Evolutionary conservation across 2,329 filamentous ascomycete genomes (phyloP), one percentile per base, ranked within the genome.

Genomic region (Aspergillus sp.): DNA sequence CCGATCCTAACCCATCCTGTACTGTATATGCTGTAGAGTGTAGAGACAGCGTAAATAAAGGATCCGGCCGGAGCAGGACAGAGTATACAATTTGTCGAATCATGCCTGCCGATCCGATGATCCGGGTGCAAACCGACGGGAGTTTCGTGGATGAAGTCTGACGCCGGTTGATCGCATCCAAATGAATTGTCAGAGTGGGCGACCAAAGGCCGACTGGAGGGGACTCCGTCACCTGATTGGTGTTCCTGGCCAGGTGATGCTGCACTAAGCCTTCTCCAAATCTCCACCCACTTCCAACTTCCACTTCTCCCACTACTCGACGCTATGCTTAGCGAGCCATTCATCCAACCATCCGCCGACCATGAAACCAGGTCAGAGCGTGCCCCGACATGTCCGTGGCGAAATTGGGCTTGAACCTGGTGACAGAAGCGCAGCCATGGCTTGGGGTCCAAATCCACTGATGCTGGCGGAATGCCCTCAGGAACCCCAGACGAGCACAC

Each of bases 211-310:
- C 13, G 24, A 32, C 9, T 38, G 12, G 17, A 20, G n/a, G 48
- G 34, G 34, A 8, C 20, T 15, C n/a, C 8, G 36, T 34, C 44
- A 43, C 48, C 13, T 59, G 54, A 62, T 64, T 64, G 62, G 62
- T 61, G 62, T 64, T 53, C 62, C 62, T 64, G 62, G 24, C 13
- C 26, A 32, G 17, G 17, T 9, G 30, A 54, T 50, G 32, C 57
- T 50, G 32, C 57, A 45, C 59, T 62, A 58, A n/a, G 17, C 48
- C 38, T 20, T 15, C 22, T 43, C 17, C 22, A n/a, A 15, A 26
- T n/a, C 50, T 41, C 48, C 48, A 12, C 17, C 7, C 32, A 15
- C 34, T 9, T 38, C 22, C 22, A 13, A 20, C 15, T 34, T 26
- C 15, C 38, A 39, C 36, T 22, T 26, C 48, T 38, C 17, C 43